These are phyloP conservation scores for Sporodiniella umbellata DNA, from an alignment of 371 early-diverging fungal species.

Conservation along the genomic window DNA sequence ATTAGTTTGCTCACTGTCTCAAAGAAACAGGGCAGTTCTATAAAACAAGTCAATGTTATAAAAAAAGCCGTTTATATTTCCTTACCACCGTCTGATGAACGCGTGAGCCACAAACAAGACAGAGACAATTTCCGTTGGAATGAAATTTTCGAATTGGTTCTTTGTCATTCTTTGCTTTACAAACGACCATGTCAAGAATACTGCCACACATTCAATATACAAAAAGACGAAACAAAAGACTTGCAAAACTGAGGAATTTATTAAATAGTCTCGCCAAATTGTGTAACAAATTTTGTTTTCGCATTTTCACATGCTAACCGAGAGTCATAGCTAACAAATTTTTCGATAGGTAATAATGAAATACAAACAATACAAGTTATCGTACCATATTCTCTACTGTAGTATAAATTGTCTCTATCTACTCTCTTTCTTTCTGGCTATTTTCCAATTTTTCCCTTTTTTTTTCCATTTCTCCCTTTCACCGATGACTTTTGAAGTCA, in stretches of 20 bases:
- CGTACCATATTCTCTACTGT: not conserved
- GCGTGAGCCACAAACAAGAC: constrained; percentile 26
- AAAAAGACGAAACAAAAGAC: not conserved
- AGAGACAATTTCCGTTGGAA: constrained; percentile 1
- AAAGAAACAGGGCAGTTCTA: constrained; percentile 32
- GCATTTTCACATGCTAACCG: not conserved
- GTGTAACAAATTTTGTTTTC: not conserved
- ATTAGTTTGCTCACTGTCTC: constrained; percentile 2
- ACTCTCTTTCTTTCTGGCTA: no score
- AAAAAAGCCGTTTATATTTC: not conserved
- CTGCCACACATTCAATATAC: not conserved
- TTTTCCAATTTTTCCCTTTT: no score
- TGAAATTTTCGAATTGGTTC: not conserved
- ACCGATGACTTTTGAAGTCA: no score
- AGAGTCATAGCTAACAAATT: not conserved
- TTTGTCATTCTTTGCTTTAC: not conserved
- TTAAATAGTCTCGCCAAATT: not conserved
- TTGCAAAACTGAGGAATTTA: not conserved
- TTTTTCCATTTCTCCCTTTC: no score
- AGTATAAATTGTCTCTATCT: no score
- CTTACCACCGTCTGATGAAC: constrained; percentile 31
- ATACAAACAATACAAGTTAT: constrained; percentile 2
- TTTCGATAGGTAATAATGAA: not conserved
- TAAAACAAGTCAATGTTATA: not conserved
- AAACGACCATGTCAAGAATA: not conserved